phyloP scores from a whole-genome alignment of 108 stramenopile genomes.

The Nitzschia sp. region DNA sequence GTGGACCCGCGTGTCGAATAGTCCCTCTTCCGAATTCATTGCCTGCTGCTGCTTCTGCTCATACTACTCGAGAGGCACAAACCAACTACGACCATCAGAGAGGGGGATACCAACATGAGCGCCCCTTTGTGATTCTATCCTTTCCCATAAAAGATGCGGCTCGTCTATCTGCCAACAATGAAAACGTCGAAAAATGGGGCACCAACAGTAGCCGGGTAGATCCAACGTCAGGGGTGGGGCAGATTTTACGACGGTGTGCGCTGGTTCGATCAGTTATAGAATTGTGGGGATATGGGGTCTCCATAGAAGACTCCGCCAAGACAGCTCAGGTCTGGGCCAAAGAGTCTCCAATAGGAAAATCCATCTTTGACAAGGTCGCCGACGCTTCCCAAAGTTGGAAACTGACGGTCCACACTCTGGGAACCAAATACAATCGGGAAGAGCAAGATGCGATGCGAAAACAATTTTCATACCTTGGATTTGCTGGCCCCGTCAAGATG shows the following conservation, averaged over 20 bases:
- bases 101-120: constrained; percentile 9
- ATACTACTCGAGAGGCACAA: neutral
- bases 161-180: neutral
- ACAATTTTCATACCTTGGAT: constrained; percentile 44
- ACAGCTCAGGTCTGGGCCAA: constrained; percentile 13
- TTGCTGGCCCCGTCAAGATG: constrained; percentile 74
- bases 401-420: constrained; percentile 78
- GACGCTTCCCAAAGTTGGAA: constrained; percentile 59
- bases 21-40: constrained; percentile 18
- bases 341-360: constrained; percentile 6
- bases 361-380: constrained; percentile 15
- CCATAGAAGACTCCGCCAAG: constrained; percentile 12
- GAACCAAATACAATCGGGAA: constrained; percentile 61
- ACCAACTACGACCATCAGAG: too few relatives aligned
- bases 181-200: constrained; percentile 8
- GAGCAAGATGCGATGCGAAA: constrained; percentile 76
- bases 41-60: neutral
- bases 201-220: constrained; percentile 33
- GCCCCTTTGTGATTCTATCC: constrained; percentile 37
- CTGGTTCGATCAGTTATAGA: constrained; percentile 75
- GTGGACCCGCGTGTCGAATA: constrained; percentile 21
- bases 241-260: constrained; percentile 60
- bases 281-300: constrained; percentile 64
- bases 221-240: constrained; percentile 19
- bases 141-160: constrained; percentile 18